These are phyloP conservation scores for Aspergillus fructus DNA, from an alignment of 2,329 filamentous ascomycete species.

Conservation along the genomic window DNA sequence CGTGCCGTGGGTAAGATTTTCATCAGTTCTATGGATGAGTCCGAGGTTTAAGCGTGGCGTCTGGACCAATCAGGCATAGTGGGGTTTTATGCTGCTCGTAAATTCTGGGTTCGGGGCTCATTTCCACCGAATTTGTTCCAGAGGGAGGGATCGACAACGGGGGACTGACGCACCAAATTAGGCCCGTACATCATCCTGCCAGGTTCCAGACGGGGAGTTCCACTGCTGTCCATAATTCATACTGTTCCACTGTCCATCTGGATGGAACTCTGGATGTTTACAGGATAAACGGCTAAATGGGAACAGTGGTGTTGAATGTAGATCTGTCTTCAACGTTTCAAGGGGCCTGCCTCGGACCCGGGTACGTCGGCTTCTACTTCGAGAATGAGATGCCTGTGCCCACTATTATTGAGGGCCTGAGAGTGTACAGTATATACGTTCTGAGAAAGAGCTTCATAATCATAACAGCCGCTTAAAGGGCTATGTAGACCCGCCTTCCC, in stretches of 20 bases:
- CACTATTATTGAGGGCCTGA: too few relatives aligned
- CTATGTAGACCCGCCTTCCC: neutral
- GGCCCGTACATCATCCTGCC: slow-evolving; percentile 11
- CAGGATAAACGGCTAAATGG: slow-evolving; percentile 2
- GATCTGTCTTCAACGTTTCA: neutral
- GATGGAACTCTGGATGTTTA: neutral
- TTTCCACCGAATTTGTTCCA: slow-evolving; percentile 5
- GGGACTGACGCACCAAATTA: slow-evolving; percentile 16
- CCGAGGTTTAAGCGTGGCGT: neutral
- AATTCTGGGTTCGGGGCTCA: neutral
- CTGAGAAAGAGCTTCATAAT: neutral
- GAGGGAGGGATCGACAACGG: slow-evolving; percentile 18
- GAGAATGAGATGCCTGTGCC: neutral
- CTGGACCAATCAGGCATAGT: neutral
- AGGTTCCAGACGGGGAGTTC: neutral
- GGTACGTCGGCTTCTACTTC: neutral
- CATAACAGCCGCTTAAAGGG: neutral
- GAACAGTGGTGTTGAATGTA: neutral
- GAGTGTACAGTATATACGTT: too few relatives aligned
- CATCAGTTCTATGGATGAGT: neutral
- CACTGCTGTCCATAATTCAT: neutral
- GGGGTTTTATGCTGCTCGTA: neutral
- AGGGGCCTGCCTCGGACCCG: neutral
- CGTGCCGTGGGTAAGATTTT: neutral
- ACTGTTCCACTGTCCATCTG: neutral